phyloP scores from a whole-genome alignment of 2,329 filamentous ascomycete species.

The Amphichorda felina region DNA sequence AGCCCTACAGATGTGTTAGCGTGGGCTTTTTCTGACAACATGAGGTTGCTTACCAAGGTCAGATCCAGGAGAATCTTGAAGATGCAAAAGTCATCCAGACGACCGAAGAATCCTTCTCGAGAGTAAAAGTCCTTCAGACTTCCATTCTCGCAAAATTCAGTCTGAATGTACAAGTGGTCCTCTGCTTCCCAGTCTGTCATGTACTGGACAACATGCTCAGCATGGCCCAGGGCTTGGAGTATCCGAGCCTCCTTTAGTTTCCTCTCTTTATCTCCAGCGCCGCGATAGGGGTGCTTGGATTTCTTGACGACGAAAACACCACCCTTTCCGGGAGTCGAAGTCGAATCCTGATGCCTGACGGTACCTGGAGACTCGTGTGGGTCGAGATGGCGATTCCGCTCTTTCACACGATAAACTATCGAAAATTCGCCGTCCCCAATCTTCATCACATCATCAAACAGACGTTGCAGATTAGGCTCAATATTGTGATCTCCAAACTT shows the following conservation, averaged over 20 bases:
- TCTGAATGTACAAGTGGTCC: conserved; percentile 87
- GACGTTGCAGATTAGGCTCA: conserved; percentile 59
- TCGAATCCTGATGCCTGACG: background rate
- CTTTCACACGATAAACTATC: conserved; percentile 70
- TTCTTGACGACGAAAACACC: conserved; percentile 90
- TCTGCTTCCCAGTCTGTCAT: conserved; percentile 82
- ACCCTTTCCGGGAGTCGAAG: conserved; percentile 12
- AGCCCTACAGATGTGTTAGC: conserved; percentile 43
- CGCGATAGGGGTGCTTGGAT: conserved; percentile 67
- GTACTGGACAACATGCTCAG: conserved; percentile 77
- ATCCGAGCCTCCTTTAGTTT: conserved; percentile 78
- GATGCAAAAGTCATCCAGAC: conserved; percentile 92
- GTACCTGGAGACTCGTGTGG: background rate
- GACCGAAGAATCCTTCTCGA: conserved; percentile 70
- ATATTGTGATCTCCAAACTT: conserved; percentile 44
- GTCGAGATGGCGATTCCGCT: conserved; percentile 4
- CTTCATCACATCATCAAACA: conserved; percentile 71
- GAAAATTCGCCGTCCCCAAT: conserved; percentile 90
- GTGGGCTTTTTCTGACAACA: background rate
- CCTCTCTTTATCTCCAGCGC: conserved; percentile 65
- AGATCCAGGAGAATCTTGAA: conserved; percentile 95
- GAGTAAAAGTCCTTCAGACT: conserved; percentile 77
- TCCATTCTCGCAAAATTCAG: conserved; percentile 91
- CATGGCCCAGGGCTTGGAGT: conserved; percentile 62
- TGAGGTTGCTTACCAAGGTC: conserved; percentile 51